phyloP scores from a whole-genome alignment of 2,329 filamentous ascomycete genomes.

The Phoma sp. region DNA sequence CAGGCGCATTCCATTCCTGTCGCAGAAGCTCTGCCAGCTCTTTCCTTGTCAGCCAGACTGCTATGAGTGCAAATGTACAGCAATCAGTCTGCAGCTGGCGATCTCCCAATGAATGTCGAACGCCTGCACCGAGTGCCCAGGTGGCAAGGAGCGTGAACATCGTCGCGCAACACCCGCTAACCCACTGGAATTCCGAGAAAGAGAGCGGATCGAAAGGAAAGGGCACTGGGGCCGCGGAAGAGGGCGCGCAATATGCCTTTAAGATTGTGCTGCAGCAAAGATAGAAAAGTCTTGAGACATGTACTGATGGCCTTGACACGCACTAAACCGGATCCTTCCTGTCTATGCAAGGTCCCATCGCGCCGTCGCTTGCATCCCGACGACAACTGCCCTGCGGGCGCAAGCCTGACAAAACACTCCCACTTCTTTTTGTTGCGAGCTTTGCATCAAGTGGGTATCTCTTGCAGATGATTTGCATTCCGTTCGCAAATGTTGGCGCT shows the following conservation, averaged over 20 bases:
- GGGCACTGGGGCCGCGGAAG: constrained; percentile 7
- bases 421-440: background rate
- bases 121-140: constrained; percentile 25
- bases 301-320: constrained; percentile 9
- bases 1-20: constrained; percentile 19
- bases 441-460: constrained; percentile 3
- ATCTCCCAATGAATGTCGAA: constrained; percentile 28
- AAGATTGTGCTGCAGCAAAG: constrained; percentile 8
- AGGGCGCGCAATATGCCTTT: background rate
- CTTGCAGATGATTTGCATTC: constrained; percentile 8
- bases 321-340: constrained; percentile 14
- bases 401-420: background rate
- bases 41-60: constrained; percentile 14
- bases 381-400: background rate
- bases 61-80: constrained; percentile 21
- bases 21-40: constrained; percentile 11
- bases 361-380: constrained; percentile 4
- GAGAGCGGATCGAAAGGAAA: background rate
- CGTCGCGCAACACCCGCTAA: constrained; percentile 8
- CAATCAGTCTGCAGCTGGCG: constrained; percentile 28
- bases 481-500: constrained; percentile 4
- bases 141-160: constrained; percentile 27
- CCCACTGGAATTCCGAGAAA: constrained; percentile 1
- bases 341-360: constrained; percentile 16
- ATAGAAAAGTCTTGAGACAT: constrained; percentile 14